Percentiles rank a stretch among this genome's conserved stretches.
These are phyloP conservation scores for Fusarium musae DNA, from an alignment of 2,329 filamentous ascomycete species.

Conservation along the genomic window DNA sequence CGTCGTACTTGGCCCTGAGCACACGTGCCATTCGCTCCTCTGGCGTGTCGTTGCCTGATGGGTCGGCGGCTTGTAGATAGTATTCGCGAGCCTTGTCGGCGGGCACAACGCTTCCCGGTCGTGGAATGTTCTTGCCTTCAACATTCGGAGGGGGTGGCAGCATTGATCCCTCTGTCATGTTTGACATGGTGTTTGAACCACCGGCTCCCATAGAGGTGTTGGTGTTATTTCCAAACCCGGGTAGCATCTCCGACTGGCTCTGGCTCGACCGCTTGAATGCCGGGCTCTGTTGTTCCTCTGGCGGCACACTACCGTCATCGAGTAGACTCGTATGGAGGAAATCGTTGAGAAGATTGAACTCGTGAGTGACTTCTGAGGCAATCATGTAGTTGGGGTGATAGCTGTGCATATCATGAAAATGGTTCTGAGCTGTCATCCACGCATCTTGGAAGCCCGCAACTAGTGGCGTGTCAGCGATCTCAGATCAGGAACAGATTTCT, in stretches of 20 bases:
- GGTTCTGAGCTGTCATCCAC: constrained; percentile 80
- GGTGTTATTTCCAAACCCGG: constrained; percentile 59
- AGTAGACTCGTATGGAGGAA: constrained; percentile 92
- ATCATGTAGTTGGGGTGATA: constrained; percentile 97
- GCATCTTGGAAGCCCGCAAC: constrained; percentile 84
- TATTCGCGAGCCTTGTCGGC: constrained; percentile 86
- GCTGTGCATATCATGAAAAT: constrained; percentile 89
- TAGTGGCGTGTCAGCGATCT: constrained; percentile 54
- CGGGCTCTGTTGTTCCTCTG: constrained; percentile 69
- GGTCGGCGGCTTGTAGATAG: constrained; percentile 96
- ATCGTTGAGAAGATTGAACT: constrained; percentile 96
- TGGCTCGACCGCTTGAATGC: constrained; percentile 55
- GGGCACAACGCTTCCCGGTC: constrained; percentile 69
- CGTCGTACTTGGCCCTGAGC: constrained; percentile 94
- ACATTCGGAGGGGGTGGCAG: constrained; percentile 58
- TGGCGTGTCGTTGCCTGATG: constrained; percentile 83
- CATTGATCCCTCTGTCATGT: constrained; percentile 54
- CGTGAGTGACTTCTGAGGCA: constrained; percentile 89
- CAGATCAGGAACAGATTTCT: constrained; percentile 36
- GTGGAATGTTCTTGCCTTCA: constrained; percentile 66
- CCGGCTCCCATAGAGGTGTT: constrained; percentile 38
- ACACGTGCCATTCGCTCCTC: constrained; percentile 96
- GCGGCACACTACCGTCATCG: constrained; percentile 80
- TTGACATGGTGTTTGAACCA: constrained; percentile 37
- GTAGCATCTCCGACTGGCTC: constrained; percentile 60